phyloP scores from a whole-genome alignment of 176 grass and related monocot genomes.

The Ampelocalamus luodianensis region DNA sequence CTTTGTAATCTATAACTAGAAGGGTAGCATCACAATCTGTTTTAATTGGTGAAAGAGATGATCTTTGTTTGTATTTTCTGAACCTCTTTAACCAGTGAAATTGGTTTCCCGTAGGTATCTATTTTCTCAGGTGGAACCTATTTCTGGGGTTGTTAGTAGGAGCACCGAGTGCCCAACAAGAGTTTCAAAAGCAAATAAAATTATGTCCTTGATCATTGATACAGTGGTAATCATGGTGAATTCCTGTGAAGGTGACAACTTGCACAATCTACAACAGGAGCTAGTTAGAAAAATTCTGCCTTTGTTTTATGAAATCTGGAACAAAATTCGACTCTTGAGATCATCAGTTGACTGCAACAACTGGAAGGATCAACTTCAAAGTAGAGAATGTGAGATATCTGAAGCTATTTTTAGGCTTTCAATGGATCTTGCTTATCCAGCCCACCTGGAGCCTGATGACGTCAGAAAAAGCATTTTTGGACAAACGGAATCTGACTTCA shows the following conservation, averaged over 20 bases:
- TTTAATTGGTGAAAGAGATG: constrained; percentile 3
- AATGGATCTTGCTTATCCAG: constrained; percentile 42
- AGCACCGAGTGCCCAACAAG: neutral
- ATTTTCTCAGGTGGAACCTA: constrained; percentile 46
- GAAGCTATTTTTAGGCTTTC: constrained; percentile 89
- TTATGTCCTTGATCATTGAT: constrained; percentile 46
- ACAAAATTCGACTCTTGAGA: constrained; percentile 14
- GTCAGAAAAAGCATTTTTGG: constrained; percentile 60
- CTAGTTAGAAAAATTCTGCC: constrained; percentile 43
- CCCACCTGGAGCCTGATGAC: constrained; percentile 36
- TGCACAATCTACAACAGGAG: constrained; percentile 34
- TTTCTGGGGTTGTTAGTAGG: neutral
- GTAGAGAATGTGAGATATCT: constrained; percentile 53
- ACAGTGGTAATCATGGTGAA: constrained; percentile 60
- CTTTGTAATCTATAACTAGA: constrained; percentile 5
- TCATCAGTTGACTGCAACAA: constrained; percentile 29
- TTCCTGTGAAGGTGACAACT: constrained; percentile 43
- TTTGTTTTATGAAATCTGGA: constrained; percentile 61
- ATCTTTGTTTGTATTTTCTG: neutral
- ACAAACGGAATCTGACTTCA: constrained; percentile 39
- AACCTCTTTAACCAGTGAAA: constrained; percentile 32
- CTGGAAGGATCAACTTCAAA: constrained; percentile 39
- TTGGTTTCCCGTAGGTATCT: constrained; percentile 44
- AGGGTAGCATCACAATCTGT: neutral
- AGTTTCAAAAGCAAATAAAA: constrained; percentile 36